Evolutionary conservation across 2,329 filamentous ascomycete genomes (phyloP), one percentile per base, ranked within the genome.

Genomic region (Epicoccum nigrum): DNA sequence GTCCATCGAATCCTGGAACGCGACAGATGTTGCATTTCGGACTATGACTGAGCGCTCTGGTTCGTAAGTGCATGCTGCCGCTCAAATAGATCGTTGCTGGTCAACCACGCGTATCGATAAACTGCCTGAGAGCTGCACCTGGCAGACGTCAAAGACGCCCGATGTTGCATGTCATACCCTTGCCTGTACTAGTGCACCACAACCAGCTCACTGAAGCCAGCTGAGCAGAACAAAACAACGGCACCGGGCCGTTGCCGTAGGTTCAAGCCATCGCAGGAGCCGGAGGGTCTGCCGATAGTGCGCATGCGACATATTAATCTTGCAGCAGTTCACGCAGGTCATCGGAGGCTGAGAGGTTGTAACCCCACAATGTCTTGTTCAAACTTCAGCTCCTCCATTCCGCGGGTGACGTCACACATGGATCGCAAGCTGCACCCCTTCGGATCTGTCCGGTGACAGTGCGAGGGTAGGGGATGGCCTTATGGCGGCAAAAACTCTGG

Each of bases 401-500:
- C 20, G 15, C 32, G 12, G 12, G 39, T 60, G 58, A 68, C 65
- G 62, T 68, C 65, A 66, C 46, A 12, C 11, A 39, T 31, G 13
- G 35, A 33, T 32, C 34, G 17, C 41, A 45, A 27, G 51, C 55
- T 54, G 62, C 53, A 56, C 42, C 50, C 42, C 41, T 38, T 58
- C 55, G 30, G 35, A 55, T 56, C 41, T 41, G 47, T 58, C 47
- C 41, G 54, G 47, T 41, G 56, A 63, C 55, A 46, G 51, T 45
- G 43, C 33, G 16, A 30, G 28, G 46, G 41, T 49, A 62, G 54
- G 65, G 65, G 61, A 62, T 65, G 53, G 52, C 58, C 59, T 55
- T 55, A 44, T 58, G 9, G 52, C 16, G 8, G 28, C 20, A 27
- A 27, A 43, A 46, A 46, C 7, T 43, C 27, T 43, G 42, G 15